These are phyloP conservation scores for Diversispora epigaea DNA, from an alignment of 192 early-diverging fungal species.

Conservation along the genomic window DNA sequence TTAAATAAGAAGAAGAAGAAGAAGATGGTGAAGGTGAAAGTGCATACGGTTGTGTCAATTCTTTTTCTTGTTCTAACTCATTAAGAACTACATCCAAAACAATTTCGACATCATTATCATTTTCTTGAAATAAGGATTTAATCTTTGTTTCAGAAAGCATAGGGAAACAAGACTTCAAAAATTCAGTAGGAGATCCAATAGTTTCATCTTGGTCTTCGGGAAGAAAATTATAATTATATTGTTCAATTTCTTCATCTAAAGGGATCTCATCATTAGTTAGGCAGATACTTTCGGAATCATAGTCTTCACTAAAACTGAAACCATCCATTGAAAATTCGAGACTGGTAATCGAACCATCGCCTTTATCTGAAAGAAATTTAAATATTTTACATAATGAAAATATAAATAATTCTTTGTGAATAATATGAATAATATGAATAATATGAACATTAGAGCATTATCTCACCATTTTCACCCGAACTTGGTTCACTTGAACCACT, in stretches of 20 bases:
- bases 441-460: too few relatives aligned
- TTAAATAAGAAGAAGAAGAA: background rate
- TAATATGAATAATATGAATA: too few relatives aligned
- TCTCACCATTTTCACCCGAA: background rate
- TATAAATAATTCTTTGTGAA: background rate
- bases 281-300: background rate
- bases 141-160: background rate
- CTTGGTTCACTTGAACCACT: background rate
- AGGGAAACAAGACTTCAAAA: constrained; percentile 20
- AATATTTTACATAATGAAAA: background rate
- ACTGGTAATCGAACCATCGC: background rate
- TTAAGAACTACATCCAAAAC: constrained; percentile 9
- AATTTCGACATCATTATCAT: constrained; percentile 5
- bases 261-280: background rate
- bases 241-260: constrained; percentile 10
- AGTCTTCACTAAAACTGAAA: background rate
- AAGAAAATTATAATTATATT: background rate
- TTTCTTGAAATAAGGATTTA: background rate
- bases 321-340: background rate
- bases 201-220: background rate
- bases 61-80: background rate
- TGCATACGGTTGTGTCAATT: background rate
- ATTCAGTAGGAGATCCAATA: background rate
- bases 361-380: background rate
- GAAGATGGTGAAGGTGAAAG: background rate